Conservation (phyloP, 1,139 yeast species). For the Yamadazyma atlantica region DNA sequence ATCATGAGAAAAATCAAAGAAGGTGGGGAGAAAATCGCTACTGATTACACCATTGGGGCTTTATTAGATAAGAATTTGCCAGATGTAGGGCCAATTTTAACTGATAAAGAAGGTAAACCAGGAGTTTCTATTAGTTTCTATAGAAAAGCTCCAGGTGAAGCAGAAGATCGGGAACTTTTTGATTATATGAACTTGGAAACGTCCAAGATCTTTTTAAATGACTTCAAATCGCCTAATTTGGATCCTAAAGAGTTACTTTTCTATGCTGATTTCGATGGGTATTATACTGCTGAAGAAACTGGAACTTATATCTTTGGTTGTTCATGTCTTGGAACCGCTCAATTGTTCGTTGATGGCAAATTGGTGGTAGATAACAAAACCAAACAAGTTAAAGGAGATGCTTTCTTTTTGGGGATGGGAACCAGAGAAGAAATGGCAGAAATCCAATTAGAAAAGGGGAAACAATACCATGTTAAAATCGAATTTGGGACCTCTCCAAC, state of each 20-base stretch:
- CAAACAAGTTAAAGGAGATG: conserved; percentile 47
- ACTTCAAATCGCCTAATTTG: conserved; percentile 37
- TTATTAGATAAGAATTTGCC: conserved; percentile 29
- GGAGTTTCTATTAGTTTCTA: conserved; percentile 43
- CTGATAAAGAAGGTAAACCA: conserved; percentile 29
- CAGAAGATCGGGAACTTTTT: conserved; percentile 31
- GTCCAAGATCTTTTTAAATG: conserved; percentile 46
- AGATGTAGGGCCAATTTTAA: conserved; percentile 23
- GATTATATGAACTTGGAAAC: conserved; percentile 33
- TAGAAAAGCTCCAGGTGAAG: conserved; percentile 30
- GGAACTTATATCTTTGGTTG: conserved; percentile 54
- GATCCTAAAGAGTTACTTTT: conserved; percentile 21
- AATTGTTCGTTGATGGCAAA: conserved; percentile 50
- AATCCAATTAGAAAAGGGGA: conserved; percentile 39
- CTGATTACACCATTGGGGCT: conserved; percentile 32
- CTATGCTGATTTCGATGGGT: conserved; percentile 46
- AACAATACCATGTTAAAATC: conserved; percentile 41
- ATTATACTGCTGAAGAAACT: conserved; percentile 43
- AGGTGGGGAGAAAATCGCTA: conserved; percentile 20
- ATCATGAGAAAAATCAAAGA: conserved; percentile 25
- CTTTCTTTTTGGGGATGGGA: conserved; percentile 49
- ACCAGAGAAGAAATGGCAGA: conserved; percentile 47
- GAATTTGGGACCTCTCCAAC: conserved; percentile 56
- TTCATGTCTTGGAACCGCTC: conserved; percentile 53
- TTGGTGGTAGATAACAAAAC: conserved; percentile 58